Evolutionary conservation across 305 asterid genomes (phyloP).

Genomic region (Andrographis paniculata): DNA sequence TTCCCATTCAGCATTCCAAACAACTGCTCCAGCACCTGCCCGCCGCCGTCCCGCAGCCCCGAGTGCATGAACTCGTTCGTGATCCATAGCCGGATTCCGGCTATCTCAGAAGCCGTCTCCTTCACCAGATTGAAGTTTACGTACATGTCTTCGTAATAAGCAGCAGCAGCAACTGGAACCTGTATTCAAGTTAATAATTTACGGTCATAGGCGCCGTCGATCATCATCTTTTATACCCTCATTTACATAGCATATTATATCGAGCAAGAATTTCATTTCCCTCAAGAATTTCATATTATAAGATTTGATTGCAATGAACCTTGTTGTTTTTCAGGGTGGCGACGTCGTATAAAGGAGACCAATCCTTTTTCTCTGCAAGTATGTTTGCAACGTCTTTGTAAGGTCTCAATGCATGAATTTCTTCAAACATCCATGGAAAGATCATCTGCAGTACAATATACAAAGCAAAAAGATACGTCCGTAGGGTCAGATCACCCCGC

Average conservation of each 20-base stretch:
- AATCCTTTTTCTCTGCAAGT: slow-evolving; percentile 75
- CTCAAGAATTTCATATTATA: no score
- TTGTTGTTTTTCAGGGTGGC: slow-evolving; percentile 49
- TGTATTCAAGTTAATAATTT: slow-evolving; percentile 18
- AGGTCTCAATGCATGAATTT: slow-evolving; percentile 69
- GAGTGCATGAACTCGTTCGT: slow-evolving; percentile 96
- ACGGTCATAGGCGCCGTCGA: neutral
- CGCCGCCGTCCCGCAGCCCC: slow-evolving; percentile 79
- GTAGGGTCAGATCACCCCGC: no score
- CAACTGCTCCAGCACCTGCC: slow-evolving; percentile 60
- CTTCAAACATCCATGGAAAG: slow-evolving; percentile 94
- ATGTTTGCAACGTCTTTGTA: slow-evolving; percentile 67
- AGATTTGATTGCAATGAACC: slow-evolving; percentile 27
- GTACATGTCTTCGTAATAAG: slow-evolving; percentile 82
- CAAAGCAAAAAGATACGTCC: slow-evolving; percentile 2
- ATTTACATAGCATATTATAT: no score
- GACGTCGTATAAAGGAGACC: slow-evolving; percentile 79
- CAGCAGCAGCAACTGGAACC: slow-evolving; percentile 97
- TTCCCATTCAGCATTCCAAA: slow-evolving; percentile 78
- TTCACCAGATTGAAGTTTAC: slow-evolving; percentile 72
- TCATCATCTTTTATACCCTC: neutral
- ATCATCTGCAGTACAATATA: slow-evolving; percentile 49
- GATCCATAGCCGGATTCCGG: slow-evolving; percentile 76
- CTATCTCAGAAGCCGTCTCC: slow-evolving; percentile 71
- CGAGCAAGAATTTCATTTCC: no score